Evolutionary conservation across 2,329 filamentous ascomycete species (phyloP).

Genomic region (Stromatinia cepivora): DNA sequence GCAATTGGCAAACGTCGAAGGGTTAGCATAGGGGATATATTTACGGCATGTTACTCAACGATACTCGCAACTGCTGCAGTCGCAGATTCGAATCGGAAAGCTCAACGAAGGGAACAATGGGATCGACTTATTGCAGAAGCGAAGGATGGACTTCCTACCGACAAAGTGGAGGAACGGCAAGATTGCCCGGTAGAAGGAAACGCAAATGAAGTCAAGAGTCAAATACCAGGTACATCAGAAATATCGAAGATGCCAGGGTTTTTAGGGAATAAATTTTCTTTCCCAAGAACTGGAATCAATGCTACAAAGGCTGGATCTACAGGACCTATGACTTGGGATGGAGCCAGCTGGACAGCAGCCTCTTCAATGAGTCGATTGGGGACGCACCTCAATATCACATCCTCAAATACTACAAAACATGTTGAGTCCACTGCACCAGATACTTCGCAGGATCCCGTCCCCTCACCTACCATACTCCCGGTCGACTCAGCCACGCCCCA

Average conservation of each 20-base stretch:
- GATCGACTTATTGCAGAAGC: constrained; percentile 60
- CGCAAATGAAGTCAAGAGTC: background rate
- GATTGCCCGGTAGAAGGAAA: background rate
- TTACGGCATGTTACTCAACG: constrained; percentile 68
- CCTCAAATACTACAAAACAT: background rate
- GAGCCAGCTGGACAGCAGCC: background rate
- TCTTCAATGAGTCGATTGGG: constrained; percentile 11
- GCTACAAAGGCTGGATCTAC: constrained; percentile 7
- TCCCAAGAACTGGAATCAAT: constrained; percentile 4
- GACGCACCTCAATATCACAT: background rate
- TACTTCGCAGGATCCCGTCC: background rate
- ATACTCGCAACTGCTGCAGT: constrained; percentile 65
- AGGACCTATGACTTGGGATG: constrained; percentile 15
- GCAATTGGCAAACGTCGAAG: constrained; percentile 50
- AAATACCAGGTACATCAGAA: background rate
- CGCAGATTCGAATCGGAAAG: constrained; percentile 60
- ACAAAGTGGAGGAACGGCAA: constrained; percentile 23
- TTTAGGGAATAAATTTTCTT: background rate
- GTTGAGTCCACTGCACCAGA: background rate
- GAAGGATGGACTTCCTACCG: constrained; percentile 35
- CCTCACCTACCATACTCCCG: background rate
- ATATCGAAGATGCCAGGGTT: background rate
- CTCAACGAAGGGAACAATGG: constrained; percentile 58
- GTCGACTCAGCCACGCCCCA: background rate
- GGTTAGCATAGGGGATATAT: constrained; percentile 53